phyloP scores from a whole-genome alignment of 108 stramenopile species.

The Phaeodactylum tricornutum region DNA sequence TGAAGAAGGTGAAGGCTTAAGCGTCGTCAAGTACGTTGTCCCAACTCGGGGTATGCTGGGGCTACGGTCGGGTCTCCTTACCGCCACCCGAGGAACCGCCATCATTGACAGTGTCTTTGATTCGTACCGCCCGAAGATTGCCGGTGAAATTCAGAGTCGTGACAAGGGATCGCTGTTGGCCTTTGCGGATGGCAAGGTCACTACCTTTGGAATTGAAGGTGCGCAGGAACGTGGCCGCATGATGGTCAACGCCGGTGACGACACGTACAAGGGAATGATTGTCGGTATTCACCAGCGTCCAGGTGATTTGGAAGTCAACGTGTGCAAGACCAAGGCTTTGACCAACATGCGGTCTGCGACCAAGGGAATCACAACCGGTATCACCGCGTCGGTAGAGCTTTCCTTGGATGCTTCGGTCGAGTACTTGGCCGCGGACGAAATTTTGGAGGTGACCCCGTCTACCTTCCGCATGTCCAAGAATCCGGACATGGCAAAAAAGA shows the following conservation, averaged over 20 bases:
- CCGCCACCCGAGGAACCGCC: constrained; percentile 91
- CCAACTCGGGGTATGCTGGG: constrained; percentile 98
- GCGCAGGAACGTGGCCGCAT: constrained; percentile 93
- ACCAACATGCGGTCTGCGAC: constrained; percentile 97
- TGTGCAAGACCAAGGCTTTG: constrained; percentile 92
- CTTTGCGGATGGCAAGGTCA: constrained; percentile 83
- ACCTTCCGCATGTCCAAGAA: constrained; percentile 91
- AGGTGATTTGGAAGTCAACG: constrained; percentile 94
- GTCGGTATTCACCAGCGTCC: constrained; percentile 98
- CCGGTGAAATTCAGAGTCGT: constrained; percentile 79
- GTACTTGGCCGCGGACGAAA: constrained; percentile 91
- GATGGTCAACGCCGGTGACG: constrained; percentile 70
- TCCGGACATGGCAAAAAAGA: constrained; percentile 63
- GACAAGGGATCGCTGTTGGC: constrained; percentile 96
- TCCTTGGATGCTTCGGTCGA: constrained; percentile 95
- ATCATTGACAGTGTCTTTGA: constrained; percentile 94
- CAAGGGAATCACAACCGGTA: constrained; percentile 88
- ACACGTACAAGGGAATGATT: constrained; percentile 82
- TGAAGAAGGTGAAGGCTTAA: constrained; percentile 76
- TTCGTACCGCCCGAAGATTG: constrained; percentile 79
- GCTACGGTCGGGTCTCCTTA: constrained; percentile 81
- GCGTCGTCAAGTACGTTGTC: constrained; percentile 88
- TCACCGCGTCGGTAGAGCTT: constrained; percentile 86
- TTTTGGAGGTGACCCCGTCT: constrained; percentile 91
- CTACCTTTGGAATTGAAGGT: constrained; percentile 86